Evolutionary conservation across 1,284 basidiomycete species (phyloP).

Genomic region (Sporisorium exsertum): DNA sequence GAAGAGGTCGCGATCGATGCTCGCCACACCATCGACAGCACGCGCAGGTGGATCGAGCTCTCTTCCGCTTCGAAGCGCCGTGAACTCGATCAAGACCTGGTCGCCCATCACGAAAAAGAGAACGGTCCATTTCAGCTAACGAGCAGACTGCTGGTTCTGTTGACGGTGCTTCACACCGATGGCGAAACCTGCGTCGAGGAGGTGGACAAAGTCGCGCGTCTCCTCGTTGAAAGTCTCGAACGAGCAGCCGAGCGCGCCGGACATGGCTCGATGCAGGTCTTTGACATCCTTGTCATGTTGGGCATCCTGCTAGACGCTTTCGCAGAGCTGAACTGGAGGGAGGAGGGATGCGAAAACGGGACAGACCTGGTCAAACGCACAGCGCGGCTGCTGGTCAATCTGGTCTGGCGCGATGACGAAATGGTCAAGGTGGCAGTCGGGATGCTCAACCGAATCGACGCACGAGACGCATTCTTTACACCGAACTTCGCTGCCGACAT

Average conservation of each 20-base stretch:
- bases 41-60: slow-evolving; percentile 18
- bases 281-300: slow-evolving; percentile 6
- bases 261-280: background rate
- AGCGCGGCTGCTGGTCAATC: background rate
- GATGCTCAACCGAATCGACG: slow-evolving; percentile 10
- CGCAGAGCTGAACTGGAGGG: slow-evolving; percentile 2
- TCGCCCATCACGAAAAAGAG: background rate
- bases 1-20: slow-evolving; percentile 21
- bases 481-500: background rate
- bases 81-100: slow-evolving; percentile 11
- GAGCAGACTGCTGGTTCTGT: background rate
- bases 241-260: background rate
- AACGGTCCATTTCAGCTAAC: slow-evolving; percentile 19
- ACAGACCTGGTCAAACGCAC: background rate
- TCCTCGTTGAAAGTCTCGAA: slow-evolving; percentile 16
- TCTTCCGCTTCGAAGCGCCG: slow-evolving; percentile 5
- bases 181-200: background rate
- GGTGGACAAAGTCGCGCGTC: background rate
- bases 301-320: slow-evolving; percentile 24
- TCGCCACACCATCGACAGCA: slow-evolving; percentile 26
- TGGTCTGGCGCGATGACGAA: slow-evolving; percentile 12
- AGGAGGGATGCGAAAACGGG: background rate
- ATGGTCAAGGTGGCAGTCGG: slow-evolving; percentile 12
- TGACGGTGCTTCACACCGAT: slow-evolving; percentile 5
- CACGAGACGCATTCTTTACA: background rate